Conservation (phyloP, 257 asterid species). For the Fraxinus anomala region DNA sequence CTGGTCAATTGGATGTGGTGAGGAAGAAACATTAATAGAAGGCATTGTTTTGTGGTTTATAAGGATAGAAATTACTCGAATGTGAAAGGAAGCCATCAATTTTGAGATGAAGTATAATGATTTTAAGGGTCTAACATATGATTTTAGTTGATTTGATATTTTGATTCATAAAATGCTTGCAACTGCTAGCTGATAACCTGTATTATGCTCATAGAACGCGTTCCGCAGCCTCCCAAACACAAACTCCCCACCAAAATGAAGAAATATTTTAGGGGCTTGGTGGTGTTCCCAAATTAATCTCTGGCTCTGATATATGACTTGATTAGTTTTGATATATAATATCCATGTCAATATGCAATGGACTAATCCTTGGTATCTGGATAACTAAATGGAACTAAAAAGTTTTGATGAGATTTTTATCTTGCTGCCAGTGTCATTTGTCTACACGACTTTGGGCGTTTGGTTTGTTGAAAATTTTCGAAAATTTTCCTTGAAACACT, state of each 20-base stretch:
- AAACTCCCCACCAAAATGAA: not conserved
- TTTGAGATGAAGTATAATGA: no score
- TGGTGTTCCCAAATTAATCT: not conserved
- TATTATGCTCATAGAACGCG: not conserved
- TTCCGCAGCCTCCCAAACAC: not conserved
- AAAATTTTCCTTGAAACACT: not conserved
- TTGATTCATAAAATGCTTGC: no score
- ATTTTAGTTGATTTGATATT: no score
- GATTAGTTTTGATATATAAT: not conserved
- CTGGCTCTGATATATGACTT: not conserved
- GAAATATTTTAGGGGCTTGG: not conserved
- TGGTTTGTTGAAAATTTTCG: not conserved
- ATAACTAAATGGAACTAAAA: not conserved
- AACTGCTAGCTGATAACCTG: not conserved
- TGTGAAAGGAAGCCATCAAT: no score
- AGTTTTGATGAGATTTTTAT: not conserved
- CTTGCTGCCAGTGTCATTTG: not conserved
- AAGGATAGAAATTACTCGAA: no score
- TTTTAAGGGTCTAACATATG: no score
- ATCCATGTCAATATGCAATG: not conserved
- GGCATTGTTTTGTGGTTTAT: no score
- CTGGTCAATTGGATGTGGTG: no score
- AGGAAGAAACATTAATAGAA: no score
- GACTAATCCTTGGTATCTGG: not conserved
- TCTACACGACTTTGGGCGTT: not conserved